Evolutionary conservation across 169 alveolate species (phyloP).

Genomic region (Plasmodium knowlesi): DNA sequence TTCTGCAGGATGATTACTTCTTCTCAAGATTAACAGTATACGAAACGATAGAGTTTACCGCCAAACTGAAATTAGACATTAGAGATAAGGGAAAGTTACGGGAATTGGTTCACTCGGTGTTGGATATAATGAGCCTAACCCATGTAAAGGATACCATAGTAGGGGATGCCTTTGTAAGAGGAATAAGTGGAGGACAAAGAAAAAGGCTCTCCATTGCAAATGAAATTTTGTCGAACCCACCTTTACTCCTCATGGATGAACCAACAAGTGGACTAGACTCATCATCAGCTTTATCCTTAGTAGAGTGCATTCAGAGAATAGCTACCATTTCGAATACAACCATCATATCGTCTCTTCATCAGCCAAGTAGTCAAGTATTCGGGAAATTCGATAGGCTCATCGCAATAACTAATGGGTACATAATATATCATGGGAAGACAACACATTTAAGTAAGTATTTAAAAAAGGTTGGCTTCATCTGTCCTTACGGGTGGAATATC

Average conservation of each 20-base stretch:
- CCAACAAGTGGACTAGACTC: slow-evolving; percentile 93
- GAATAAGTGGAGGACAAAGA: slow-evolving; percentile 88
- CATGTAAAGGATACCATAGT: slow-evolving; percentile 80
- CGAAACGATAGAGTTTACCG: slow-evolving; percentile 80
- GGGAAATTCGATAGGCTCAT: slow-evolving; percentile 83
- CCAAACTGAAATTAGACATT: slow-evolving; percentile 78
- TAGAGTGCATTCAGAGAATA: slow-evolving; percentile 72
- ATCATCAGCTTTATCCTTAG: slow-evolving; percentile 81
- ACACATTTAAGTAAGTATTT: slow-evolving; percentile 70
- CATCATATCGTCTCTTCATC: slow-evolving; percentile 83
- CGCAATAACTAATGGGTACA: slow-evolving; percentile 83
- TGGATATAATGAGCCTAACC: slow-evolving; percentile 78
- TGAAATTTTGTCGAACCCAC: slow-evolving; percentile 88
- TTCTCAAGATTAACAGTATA: slow-evolving; percentile 79
- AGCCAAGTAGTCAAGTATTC: slow-evolving; percentile 83
- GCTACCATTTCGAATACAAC: slow-evolving; percentile 75
- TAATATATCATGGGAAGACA: slow-evolving; percentile 84
- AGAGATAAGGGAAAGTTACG: slow-evolving; percentile 73
- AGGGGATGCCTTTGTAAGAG: slow-evolving; percentile 81
- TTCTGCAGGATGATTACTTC: slow-evolving; percentile 77
- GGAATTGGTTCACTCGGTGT: slow-evolving; percentile 74
- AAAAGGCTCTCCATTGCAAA: slow-evolving; percentile 88
- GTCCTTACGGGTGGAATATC: slow-evolving; percentile 79
- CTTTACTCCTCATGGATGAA: slow-evolving; percentile 89
- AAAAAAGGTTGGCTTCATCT: slow-evolving; percentile 63